Percentiles rank a stretch among this genome's conserved stretches.
Evolutionary conservation across 164 flowering plant genomes (phyloP).

Genomic region (Vitis amurensis): DNA sequence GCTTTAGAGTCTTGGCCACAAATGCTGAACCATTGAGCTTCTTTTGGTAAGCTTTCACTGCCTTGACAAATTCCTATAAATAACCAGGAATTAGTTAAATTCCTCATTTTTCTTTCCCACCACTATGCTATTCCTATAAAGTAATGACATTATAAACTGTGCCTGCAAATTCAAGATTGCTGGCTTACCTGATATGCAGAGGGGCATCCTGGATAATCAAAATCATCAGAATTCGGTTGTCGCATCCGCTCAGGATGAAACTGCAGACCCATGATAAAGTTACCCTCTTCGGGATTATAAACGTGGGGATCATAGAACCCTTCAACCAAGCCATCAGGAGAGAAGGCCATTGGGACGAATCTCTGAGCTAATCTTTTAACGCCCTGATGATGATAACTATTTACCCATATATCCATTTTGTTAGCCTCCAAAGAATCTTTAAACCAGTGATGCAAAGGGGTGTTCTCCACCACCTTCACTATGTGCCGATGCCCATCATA

Average conservation of each 20-base stretch:
- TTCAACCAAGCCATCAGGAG: conserved; percentile 81
- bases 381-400: conserved; percentile 98
- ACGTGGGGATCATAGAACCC: conserved; percentile 93
- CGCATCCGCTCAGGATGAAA: conserved; percentile 97
- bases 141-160: neutral
- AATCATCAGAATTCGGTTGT: conserved; percentile 11
- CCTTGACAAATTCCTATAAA: neutral
- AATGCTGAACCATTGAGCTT: neutral
- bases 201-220: neutral
- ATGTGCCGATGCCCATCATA: conserved; percentile 92
- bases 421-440: conserved; percentile 61
- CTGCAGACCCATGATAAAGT: conserved; percentile 93
- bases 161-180: neutral
- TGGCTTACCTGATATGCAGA: neutral
- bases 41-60: neutral
- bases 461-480: conserved; percentile 62
- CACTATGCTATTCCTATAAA: no score
- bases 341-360: conserved; percentile 87
- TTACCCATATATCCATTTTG: conserved; percentile 74
- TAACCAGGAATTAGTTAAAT: neutral
- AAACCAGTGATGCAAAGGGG: conserved; percentile 83
- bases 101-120: neutral
- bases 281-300: conserved; percentile 88
- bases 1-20: neutral
- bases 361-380: conserved; percentile 82